A percentile compares a stretch with the other conserved stretches of the same genome.
Evolutionary conservation across 176 grass and related monocot genomes (phyloP).

Genomic region (Eleusine coracana): DNA sequence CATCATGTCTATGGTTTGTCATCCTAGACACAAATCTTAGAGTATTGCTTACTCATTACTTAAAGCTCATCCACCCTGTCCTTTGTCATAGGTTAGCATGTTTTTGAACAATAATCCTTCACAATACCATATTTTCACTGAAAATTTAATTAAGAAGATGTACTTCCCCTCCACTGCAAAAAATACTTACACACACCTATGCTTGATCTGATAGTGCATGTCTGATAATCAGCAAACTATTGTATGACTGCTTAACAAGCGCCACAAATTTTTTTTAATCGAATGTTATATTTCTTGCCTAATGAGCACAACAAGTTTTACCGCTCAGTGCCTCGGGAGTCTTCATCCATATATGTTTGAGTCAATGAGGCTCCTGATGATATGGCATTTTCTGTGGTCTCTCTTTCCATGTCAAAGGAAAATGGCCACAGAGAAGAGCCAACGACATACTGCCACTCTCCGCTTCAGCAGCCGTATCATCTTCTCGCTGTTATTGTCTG

Average conservation of each 20-base stretch:
- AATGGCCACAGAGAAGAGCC: slow-evolving; percentile 25
- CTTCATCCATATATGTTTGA: slow-evolving; percentile 26
- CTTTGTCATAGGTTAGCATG: background rate
- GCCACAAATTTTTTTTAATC: background rate
- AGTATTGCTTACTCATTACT: background rate
- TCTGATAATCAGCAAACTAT: background rate
- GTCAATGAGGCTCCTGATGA: background rate
- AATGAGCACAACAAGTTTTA: slow-evolving; percentile 34
- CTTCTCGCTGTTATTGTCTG: slow-evolving; percentile 30
- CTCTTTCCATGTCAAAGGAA: background rate
- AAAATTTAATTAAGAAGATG: background rate
- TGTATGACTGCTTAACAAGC: background rate
- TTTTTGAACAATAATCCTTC: background rate
- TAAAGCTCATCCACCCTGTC: background rate
- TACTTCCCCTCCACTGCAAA: background rate
- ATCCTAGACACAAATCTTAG: background rate
- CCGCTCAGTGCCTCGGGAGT: slow-evolving; percentile 21
- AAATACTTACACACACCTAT: background rate
- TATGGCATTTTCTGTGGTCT: background rate
- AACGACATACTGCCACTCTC: background rate
- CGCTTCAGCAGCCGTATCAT: background rate
- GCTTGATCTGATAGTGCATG: background rate
- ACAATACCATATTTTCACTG: background rate
- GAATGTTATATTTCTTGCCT: slow-evolving; percentile 18
- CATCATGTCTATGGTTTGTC: background rate